Percentiles rank a stretch among this genome's conserved stretches.
Evolutionary conservation across 495 filamentous ascomycete species (phyloP).

Genomic region (Neurospora hispaniola): DNA sequence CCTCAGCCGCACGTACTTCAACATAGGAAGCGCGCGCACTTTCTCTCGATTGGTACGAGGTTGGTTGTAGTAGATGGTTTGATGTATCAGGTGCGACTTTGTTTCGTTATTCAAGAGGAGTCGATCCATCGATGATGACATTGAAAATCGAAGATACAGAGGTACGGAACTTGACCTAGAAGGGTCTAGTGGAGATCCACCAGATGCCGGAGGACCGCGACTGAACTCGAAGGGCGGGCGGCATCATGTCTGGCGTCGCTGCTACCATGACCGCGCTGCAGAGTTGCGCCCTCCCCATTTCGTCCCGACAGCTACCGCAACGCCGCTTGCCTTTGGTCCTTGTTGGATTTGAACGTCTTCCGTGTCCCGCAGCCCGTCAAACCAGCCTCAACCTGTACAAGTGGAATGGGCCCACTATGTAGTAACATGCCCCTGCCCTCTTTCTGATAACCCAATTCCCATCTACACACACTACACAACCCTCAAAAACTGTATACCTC

Average conservation of each 20-base stretch:
- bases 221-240: neutral
- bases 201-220: neutral
- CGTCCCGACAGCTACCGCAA: constrained; percentile 21
- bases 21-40: neutral
- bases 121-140: neutral
- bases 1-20: neutral
- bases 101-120: neutral
- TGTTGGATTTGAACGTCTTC: constrained; percentile 17
- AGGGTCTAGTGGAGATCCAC: neutral
- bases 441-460: neutral
- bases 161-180: neutral
- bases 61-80: neutral
- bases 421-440: neutral
- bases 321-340: constrained; percentile 10
- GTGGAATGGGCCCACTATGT: neutral
- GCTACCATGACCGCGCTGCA: neutral
- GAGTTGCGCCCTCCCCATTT: constrained; percentile 18
- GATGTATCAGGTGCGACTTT: neutral
- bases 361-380: constrained; percentile 15
- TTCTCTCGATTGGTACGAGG: neutral
- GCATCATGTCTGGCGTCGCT: neutral
- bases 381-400: neutral
- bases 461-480: neutral
- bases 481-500: neutral
- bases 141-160: neutral